These are phyloP conservation scores for Dothistroma pini DNA, from an alignment of 2,329 filamentous ascomycete genomes.

Conservation along the genomic window DNA sequence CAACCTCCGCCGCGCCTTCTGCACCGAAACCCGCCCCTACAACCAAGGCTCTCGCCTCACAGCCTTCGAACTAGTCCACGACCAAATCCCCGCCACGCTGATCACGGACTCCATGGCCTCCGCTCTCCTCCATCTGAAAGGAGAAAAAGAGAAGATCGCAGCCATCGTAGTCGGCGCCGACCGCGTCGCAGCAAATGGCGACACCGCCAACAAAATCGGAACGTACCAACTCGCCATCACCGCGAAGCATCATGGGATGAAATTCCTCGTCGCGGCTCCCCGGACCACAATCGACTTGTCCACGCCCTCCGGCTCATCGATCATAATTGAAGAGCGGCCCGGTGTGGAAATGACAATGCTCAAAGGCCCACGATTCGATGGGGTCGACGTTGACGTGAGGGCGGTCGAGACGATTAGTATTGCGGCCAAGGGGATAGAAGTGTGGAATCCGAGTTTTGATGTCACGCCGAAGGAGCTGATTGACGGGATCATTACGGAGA, in stretches of 20 bases:
- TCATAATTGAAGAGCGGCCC: conserved; percentile 86
- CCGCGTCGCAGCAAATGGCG: conserved; percentile 90
- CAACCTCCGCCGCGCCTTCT: conserved; percentile 78
- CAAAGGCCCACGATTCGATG: conserved; percentile 65
- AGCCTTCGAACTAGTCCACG: conserved; percentile 93
- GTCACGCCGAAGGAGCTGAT: conserved; percentile 86
- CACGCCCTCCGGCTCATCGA: conserved; percentile 72
- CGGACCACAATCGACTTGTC: conserved; percentile 88
- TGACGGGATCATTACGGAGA: conserved; percentile 91
- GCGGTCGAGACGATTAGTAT: conserved; percentile 71
- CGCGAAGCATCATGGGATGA: conserved; percentile 80
- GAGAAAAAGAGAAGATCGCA: conserved; percentile 61
- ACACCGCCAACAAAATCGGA: conserved; percentile 98
- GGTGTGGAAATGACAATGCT: conserved; percentile 79
- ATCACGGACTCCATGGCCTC: conserved; percentile 97
- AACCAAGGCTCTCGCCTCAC: conserved; percentile 96
- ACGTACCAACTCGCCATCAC: conserved; percentile 92
- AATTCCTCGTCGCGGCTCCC: conserved; percentile 92
- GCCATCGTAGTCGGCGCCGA: conserved; percentile 94
- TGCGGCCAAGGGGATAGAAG: conserved; percentile 69
- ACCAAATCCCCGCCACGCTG: conserved; percentile 83
- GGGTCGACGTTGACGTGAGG: conserved; percentile 60
- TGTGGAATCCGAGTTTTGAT: conserved; percentile 98
- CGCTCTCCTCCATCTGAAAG: conserved; percentile 68
- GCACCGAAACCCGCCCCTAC: conserved; percentile 94